Percentiles rank a stretch among this genome's conserved stretches.
phyloP scores from a whole-genome alignment of 768 basidiomycete species.

The Gymnopilus dilepis region DNA sequence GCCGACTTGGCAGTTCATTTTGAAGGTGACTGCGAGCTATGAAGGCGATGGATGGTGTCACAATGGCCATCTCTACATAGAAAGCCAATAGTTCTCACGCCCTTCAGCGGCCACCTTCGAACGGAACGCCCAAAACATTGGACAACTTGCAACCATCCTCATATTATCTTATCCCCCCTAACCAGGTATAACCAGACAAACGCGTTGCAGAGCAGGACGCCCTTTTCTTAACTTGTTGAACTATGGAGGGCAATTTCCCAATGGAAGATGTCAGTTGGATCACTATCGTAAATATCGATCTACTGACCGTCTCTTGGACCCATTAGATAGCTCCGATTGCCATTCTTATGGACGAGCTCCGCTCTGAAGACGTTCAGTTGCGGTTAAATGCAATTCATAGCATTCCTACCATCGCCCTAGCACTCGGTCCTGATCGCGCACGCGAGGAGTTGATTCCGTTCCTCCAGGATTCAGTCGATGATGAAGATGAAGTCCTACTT shows the following conservation, averaged over 20 bases:
- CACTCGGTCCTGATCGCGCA: constrained; percentile 93
- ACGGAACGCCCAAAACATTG: constrained; percentile 23
- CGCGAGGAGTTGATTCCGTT: constrained; percentile 96
- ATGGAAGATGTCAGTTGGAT: constrained; percentile 66
- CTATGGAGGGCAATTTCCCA: constrained; percentile 71
- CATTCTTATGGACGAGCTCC: constrained; percentile 96
- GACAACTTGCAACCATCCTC: constrained; percentile 18
- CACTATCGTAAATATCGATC: constrained; percentile 22
- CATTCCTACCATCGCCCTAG: constrained; percentile 96
- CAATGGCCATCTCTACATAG: neutral
- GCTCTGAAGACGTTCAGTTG: constrained; percentile 96
- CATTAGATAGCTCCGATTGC: constrained; percentile 90
- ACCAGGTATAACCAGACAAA: constrained; percentile 9
- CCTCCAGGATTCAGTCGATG: constrained; percentile 98
- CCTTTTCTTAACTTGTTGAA: constrained; percentile 23
- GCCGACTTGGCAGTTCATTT: too few relatives aligned
- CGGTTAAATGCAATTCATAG: constrained; percentile 97
- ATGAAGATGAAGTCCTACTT: constrained; percentile 97
- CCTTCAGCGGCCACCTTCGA: neutral
- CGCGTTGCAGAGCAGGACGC: constrained; percentile 5
- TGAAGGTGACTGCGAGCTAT: too few relatives aligned
- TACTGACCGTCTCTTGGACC: constrained; percentile 25
- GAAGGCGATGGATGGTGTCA: too few relatives aligned
- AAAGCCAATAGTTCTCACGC: constrained; percentile 23
- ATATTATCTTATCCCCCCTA: constrained; percentile 9